phyloP scores from a whole-genome alignment of 106 monocot genomes.

The Acanthochlamys bracteata region DNA sequence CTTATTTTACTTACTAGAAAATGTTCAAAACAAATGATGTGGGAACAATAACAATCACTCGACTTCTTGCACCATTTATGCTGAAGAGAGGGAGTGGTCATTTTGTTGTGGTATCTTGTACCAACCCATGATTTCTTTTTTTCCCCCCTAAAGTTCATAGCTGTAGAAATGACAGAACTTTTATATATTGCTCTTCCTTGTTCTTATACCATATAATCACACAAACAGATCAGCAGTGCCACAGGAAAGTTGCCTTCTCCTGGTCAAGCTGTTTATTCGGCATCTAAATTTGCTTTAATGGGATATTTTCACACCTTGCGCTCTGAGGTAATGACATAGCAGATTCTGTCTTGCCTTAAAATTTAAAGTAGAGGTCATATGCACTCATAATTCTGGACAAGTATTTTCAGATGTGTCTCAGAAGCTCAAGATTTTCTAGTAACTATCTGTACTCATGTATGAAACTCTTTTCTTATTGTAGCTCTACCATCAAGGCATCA shows the following conservation, averaged over 20 bases:
- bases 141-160: too few relatives aligned
- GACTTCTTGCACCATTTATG: slow-evolving; percentile 3
- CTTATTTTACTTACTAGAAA: not conserved
- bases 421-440: not conserved
- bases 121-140: too few relatives aligned
- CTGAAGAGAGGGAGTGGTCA: not conserved
- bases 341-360: not conserved
- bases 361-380: too few relatives aligned
- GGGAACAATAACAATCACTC: not conserved
- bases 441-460: not conserved
- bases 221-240: not conserved
- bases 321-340: not conserved
- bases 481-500: slow-evolving; percentile 73
- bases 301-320: slow-evolving; percentile 6
- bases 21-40: not conserved
- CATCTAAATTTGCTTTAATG: slow-evolving; percentile 3
- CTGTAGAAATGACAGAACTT: too few relatives aligned
- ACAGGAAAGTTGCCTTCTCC: slow-evolving; percentile 2
- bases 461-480: slow-evolving; percentile 11
- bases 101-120: not conserved
- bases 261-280: slow-evolving; percentile 1
- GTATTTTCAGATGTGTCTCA: too few relatives aligned
- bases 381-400: too few relatives aligned
- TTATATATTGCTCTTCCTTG: too few relatives aligned
- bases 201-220: not conserved